These are phyloP conservation scores for Penicillium sp. DNA, from an alignment of 2,329 filamentous ascomycete genomes.

Conservation along the genomic window DNA sequence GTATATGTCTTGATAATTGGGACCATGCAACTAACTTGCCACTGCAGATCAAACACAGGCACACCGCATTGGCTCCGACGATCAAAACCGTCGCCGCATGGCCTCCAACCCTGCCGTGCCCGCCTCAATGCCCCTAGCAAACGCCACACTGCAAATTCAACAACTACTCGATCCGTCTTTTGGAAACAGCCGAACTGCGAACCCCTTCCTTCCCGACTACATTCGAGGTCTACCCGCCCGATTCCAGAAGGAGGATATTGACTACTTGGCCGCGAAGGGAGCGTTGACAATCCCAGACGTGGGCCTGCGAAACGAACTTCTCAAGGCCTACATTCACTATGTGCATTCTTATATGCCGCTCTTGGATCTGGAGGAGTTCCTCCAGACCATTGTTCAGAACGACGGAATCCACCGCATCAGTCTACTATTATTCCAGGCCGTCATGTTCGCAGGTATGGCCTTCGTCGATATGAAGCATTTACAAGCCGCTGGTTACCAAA, in stretches of 20 bases:
- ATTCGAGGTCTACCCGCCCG: slow-evolving; percentile 77
- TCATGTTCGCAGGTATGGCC: slow-evolving; percentile 90
- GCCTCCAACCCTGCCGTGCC: slow-evolving; percentile 45
- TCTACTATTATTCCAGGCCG: slow-evolving; percentile 84
- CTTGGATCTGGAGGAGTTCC: slow-evolving; percentile 65
- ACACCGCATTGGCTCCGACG: slow-evolving; percentile 50
- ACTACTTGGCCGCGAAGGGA: slow-evolving; percentile 81
- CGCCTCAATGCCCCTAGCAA: slow-evolving; percentile 36
- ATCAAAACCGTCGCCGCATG: slow-evolving; percentile 47
- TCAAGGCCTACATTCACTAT: slow-evolving; percentile 82
- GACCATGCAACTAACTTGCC: neutral
- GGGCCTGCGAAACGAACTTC: slow-evolving; percentile 73
- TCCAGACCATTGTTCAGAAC: slow-evolving; percentile 59
- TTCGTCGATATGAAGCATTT: slow-evolving; percentile 82
- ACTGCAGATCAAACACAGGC: slow-evolving; percentile 34
- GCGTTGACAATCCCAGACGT: slow-evolving; percentile 74
- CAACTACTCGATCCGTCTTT: slow-evolving; percentile 44
- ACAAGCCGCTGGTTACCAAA: slow-evolving; percentile 73
- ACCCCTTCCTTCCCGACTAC: slow-evolving; percentile 62
- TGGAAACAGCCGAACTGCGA: slow-evolving; percentile 51
- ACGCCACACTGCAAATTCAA: slow-evolving; percentile 38
- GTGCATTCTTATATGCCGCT: slow-evolving; percentile 95
- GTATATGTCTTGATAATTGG: neutral
- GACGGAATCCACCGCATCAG: slow-evolving; percentile 75
- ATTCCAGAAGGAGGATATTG: slow-evolving; percentile 77